A percentile compares a stretch with the other conserved stretches of the same genome.
Conservation (phyloP, 163 green algal species). For the Smithsoniella earleae region DNA sequence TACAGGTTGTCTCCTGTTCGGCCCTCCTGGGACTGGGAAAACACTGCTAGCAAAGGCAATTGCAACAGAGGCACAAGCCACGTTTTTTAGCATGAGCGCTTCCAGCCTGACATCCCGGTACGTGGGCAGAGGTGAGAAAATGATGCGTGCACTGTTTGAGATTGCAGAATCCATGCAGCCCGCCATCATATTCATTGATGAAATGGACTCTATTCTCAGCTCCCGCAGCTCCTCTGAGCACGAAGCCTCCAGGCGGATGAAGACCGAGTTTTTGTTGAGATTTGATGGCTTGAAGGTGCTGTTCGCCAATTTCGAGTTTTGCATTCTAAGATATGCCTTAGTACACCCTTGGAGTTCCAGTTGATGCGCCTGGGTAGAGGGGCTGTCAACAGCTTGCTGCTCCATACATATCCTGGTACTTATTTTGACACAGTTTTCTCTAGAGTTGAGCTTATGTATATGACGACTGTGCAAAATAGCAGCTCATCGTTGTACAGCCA, state of each 20-base stretch:
- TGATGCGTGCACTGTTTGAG: slow-evolving; percentile 45
- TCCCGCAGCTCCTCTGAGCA: slow-evolving; percentile 38
- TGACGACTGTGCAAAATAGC: too few species aligned
- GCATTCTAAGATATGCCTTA: too few species aligned
- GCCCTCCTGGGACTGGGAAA: slow-evolving; percentile 65
- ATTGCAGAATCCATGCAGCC: slow-evolving; percentile 39
- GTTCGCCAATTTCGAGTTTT: too few species aligned
- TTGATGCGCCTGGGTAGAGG: too few species aligned
- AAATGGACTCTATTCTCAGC: slow-evolving; percentile 48
- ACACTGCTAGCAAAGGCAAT: slow-evolving; percentile 67
- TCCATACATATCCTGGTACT: too few species aligned
- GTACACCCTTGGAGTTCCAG: too few species aligned
- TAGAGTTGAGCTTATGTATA: too few species aligned
- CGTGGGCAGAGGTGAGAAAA: slow-evolving; percentile 54
- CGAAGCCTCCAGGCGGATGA: slow-evolving; percentile 60
- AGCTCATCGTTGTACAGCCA: background rate
- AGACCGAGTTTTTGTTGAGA: slow-evolving; percentile 79
- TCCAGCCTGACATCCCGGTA: slow-evolving; percentile 70
- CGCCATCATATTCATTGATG: slow-evolving; percentile 52
- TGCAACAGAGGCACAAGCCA: slow-evolving; percentile 50
- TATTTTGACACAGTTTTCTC: too few species aligned
- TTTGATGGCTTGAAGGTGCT: slow-evolving; percentile 53
- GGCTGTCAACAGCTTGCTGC: too few species aligned
- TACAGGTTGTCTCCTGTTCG: slow-evolving; percentile 59
- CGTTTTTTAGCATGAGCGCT: slow-evolving; percentile 59